Evolutionary conservation across 148 eudicot species (phyloP), one percentile per base, ranked within the genome.

Genomic region (Diospyros lotus): DNA sequence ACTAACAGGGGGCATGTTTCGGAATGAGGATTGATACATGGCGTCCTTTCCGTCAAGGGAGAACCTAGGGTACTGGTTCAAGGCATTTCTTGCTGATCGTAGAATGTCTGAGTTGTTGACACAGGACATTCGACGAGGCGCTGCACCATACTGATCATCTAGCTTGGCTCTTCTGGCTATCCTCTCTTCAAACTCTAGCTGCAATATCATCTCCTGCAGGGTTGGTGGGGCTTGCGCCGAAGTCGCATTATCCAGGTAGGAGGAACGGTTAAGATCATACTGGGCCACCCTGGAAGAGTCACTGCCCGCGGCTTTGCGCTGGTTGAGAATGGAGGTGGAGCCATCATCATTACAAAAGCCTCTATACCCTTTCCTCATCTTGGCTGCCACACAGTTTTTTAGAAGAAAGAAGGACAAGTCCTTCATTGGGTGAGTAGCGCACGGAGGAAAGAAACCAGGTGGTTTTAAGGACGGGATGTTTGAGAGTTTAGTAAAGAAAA

Each of bases 11-110:
- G 53, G 48, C 48, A 73, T 48, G 72, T 83, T 85, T 17, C 83
- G 82, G 73, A 92, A 90, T 0, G 93, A 87, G 45, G 96, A 90
- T 17, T 87, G 76, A 63, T 90, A 92, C 97, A 90, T 89, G 38
- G 96, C 82, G 58, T 94, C 98, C 53, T 86, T 88, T 0, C 98
- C 98, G 64, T 94, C 98, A 1, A 94, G 93, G 43, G 98, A 94
- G 72, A 94, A 94, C 40, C 98, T 83, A 58, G 98, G 98, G 78
- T 94, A 92, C 77, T 92, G 96, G 64, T 89, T 89, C 63, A 94
- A 66, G 0, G 98, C 97, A 42, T 83, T 90, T 73, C 97, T 86
- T 0, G 97, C 97, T 1, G 89, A 87, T 39, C 93, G 81, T 4
- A 92, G 73, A n/a, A 94, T 92, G 73, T 94, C 98, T 0, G 94